These are phyloP conservation scores for Venturia oleaginea DNA, from an alignment of 2,329 filamentous ascomycete genomes.

Conservation along the genomic window DNA sequence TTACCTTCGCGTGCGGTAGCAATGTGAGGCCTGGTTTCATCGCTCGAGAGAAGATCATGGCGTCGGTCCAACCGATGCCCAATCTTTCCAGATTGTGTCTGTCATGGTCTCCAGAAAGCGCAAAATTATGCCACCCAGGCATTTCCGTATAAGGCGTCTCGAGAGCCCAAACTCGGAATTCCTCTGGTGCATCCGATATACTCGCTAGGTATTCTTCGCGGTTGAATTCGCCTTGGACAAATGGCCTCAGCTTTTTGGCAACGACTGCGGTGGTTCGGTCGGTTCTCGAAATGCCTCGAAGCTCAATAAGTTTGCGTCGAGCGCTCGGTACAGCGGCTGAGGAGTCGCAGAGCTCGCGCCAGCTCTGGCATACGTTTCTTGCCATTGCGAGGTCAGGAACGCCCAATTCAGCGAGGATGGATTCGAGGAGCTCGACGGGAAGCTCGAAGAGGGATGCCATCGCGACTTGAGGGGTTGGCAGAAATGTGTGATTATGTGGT, in stretches of 20 bases:
- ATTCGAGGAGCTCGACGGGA: slow-evolving; percentile 12
- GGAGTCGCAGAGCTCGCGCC: slow-evolving; percentile 7
- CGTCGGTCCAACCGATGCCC: slow-evolving; percentile 6
- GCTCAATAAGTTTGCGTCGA: neutral
- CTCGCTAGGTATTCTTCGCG: neutral
- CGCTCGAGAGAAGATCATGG: slow-evolving; percentile 3
- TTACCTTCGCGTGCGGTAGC: slow-evolving; percentile 1
- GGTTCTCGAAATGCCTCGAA: neutral
- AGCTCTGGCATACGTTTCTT: slow-evolving; percentile 4
- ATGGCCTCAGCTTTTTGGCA: slow-evolving; percentile 4
- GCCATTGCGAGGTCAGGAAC: slow-evolving; percentile 1
- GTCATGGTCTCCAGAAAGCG: neutral
- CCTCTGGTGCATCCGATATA: neutral
- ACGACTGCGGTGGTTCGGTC: neutral
- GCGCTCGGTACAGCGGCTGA: neutral
- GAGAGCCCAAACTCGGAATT: slow-evolving; percentile 6
- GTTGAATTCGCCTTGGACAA: neutral
- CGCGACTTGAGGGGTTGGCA: neutral
- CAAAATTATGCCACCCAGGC: slow-evolving; percentile 10
- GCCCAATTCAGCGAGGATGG: neutral
- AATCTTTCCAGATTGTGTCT: neutral
- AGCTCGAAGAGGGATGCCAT: slow-evolving; percentile 5
- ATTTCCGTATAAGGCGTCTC: neutral
- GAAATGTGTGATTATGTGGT: neutral
- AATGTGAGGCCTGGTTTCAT: slow-evolving; percentile 11